Evolutionary conservation across 257 asterid species (phyloP).

Genomic region (Linderniella brevidens): DNA sequence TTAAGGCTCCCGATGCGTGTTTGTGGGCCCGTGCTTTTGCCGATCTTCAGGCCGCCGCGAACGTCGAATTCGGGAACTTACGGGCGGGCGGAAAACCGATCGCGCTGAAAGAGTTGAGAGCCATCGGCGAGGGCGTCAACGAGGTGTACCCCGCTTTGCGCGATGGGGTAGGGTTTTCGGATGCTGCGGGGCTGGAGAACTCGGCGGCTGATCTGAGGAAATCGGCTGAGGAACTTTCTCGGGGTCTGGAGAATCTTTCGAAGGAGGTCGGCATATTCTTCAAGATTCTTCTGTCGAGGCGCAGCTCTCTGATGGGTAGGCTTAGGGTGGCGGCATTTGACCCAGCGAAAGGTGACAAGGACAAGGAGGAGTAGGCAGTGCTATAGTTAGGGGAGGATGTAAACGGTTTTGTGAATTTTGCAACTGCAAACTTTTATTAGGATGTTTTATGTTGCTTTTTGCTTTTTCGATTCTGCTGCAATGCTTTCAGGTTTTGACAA

Average conservation of each 20-base stretch:
- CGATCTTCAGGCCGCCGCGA: slow-evolving; percentile 22
- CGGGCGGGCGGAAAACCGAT: background rate
- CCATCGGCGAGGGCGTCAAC: background rate
- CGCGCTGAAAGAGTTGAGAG: background rate
- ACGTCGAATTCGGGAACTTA: slow-evolving; percentile 18
- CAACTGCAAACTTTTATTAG: no score
- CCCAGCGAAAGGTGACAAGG: no score
- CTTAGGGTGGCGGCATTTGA: no score
- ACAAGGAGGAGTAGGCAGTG: no score
- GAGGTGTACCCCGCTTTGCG: background rate
- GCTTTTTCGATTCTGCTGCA: no score
- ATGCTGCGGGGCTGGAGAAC: background rate
- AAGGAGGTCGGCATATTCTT: slow-evolving; percentile 3
- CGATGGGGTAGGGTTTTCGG: background rate
- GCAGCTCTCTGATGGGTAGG: background rate
- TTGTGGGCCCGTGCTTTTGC: no score
- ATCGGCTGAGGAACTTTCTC: background rate
- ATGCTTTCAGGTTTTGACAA: no score
- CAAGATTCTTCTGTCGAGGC: background rate
- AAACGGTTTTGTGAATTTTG: no score
- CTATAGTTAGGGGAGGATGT: no score
- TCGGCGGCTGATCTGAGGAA: background rate
- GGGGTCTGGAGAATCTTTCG: background rate
- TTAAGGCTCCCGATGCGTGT: no score
- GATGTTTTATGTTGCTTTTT: no score